phyloP scores from a whole-genome alignment of 108 stramenopile species.

The Cyclotella baltica region DNA sequence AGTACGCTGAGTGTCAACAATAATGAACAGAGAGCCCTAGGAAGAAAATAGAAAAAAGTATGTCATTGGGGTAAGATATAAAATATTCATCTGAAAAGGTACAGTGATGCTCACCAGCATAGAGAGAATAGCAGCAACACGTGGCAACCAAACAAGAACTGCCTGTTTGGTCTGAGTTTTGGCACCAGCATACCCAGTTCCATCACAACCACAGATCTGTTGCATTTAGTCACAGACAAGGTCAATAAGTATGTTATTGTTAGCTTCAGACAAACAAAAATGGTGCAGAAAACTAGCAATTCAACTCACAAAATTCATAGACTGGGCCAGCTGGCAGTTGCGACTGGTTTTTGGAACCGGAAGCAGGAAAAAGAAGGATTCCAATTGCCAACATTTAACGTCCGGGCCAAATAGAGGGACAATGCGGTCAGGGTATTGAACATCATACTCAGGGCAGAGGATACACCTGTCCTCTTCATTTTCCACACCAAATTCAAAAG shows the following conservation, averaged over 20 bases:
- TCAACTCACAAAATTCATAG: conserved; percentile 3
- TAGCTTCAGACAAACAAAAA: background rate
- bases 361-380: conserved; percentile 8
- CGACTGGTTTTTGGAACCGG: background rate
- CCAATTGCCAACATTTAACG: conserved; percentile 22
- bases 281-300: background rate
- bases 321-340: conserved; percentile 7
- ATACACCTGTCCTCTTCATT: conserved; percentile 13
- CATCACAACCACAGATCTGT: conserved; percentile 27
- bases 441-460: conserved; percentile 21
- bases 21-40: conserved; percentile 1
- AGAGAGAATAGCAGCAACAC: conserved; percentile 7
- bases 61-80: too few relatives aligned
- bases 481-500: background rate
- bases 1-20: background rate
- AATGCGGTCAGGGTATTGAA: conserved; percentile 14
- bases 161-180: background rate
- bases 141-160: conserved; percentile 12
- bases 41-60: too few relatives aligned
- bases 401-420: conserved; percentile 13
- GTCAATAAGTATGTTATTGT: too few relatives aligned
- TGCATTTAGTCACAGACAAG: background rate
- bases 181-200: conserved; percentile 20
- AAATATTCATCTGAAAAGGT: too few relatives aligned
- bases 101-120: conserved; percentile 23